Conservation (phyloP, 768 basidiomycete genomes). For the Mycena capillaripes region DNA sequence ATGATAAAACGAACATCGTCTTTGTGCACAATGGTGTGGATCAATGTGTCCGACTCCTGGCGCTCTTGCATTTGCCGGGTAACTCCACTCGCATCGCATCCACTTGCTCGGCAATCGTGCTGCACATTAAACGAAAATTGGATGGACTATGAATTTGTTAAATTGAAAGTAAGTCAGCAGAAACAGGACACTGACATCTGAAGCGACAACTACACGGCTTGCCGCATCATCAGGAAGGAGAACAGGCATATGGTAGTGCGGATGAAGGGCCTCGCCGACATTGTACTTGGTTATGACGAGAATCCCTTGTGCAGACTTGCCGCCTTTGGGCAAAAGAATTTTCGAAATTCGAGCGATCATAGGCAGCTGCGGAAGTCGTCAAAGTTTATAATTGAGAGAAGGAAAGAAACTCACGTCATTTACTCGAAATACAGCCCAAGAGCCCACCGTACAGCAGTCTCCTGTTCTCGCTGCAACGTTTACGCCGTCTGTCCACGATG, state of each 20-base stretch:
- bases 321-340: too few relatives aligned
- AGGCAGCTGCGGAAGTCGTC: not conserved
- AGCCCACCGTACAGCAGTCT: slow-evolving; percentile 8
- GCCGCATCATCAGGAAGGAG: not conserved
- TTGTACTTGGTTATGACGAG: too few relatives aligned
- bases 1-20: too few relatives aligned
- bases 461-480: not conserved
- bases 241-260: not conserved
- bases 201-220: not conserved
- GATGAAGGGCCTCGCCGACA: too few relatives aligned
- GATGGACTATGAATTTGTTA: not conserved
- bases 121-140: not conserved
- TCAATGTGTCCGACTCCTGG: too few relatives aligned
- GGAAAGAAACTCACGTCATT: not conserved
- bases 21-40: too few relatives aligned
- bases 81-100: too few relatives aligned
- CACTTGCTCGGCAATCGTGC: too few relatives aligned
- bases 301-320: too few relatives aligned
- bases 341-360: not conserved
- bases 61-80: too few relatives aligned
- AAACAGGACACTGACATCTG: not conserved
- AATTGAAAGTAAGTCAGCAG: too few relatives aligned
- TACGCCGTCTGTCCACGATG: not conserved
- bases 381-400: not conserved
- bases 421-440: too few relatives aligned